Conservation (phyloP, 2,329 filamentous ascomycete genomes). For the Colletotrichum gloeosporioides region DNA sequence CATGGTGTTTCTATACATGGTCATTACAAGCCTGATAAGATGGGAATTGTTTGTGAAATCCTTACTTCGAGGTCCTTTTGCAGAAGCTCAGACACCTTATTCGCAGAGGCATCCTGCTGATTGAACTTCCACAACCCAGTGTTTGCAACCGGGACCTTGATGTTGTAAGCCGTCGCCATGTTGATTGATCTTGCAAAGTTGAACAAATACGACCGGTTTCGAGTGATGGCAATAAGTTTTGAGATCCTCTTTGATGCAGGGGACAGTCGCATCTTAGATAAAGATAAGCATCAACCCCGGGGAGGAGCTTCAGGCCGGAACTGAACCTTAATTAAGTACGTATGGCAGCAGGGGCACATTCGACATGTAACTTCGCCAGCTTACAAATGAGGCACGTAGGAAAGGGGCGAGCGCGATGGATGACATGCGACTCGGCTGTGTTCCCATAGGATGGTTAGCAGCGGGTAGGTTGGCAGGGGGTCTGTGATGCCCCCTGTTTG, state of each 20-base stretch:
- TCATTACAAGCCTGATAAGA: background rate
- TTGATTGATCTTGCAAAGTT: slow-evolving; percentile 10
- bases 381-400: slow-evolving; percentile 1
- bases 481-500: background rate
- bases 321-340: background rate
- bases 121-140: slow-evolving; percentile 54
- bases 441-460: background rate
- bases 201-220: background rate
- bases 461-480: background rate
- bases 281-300: background rate
- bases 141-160: slow-evolving; percentile 52
- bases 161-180: slow-evolving; percentile 54
- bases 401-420: background rate
- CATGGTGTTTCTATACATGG: slow-evolving; percentile 62
- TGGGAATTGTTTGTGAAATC: background rate
- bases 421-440: background rate
- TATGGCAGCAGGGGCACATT: background rate
- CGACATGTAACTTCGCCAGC: background rate
- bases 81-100: slow-evolving; percentile 69
- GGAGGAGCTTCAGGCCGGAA: background rate
- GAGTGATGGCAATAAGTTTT: background rate
- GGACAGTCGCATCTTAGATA: background rate
- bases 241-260: background rate
- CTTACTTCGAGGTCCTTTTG: slow-evolving; percentile 74
- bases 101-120: slow-evolving; percentile 64